These are phyloP conservation scores for Tetrahymena borealis DNA, from an alignment of 73 alveolate species.

Conservation along the genomic window DNA sequence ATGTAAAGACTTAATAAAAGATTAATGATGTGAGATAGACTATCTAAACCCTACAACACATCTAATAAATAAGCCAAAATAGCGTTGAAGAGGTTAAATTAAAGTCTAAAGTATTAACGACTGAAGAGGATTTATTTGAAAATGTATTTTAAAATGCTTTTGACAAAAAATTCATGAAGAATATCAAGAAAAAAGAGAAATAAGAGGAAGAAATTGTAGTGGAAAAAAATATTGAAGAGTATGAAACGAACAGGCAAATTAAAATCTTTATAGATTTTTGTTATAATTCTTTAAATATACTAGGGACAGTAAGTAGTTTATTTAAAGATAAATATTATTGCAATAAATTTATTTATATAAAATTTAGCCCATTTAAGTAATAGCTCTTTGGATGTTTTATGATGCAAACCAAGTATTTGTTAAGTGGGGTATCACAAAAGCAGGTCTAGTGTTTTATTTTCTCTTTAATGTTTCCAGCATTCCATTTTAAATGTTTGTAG, in stretches of 20 bases:
- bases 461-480: background rate
- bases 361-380: background rate
- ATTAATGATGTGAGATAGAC: background rate
- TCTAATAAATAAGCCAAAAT: too few species aligned
- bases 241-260: background rate
- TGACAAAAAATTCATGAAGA: background rate
- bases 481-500: background rate
- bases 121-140: background rate
- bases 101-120: too few species aligned
- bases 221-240: background rate
- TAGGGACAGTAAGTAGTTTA: background rate
- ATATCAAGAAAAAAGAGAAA: background rate
- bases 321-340: too few species aligned
- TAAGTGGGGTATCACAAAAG: background rate
- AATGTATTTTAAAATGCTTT: background rate
- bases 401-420: background rate
- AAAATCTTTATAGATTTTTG: background rate
- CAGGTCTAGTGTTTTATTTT: background rate
- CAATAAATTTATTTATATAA: too few species aligned
- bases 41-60: too few species aligned
- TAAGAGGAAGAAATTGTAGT: background rate
- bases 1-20: too few species aligned
- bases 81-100: background rate
- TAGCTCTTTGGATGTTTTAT: background rate
- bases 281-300: background rate